Base-by-base conservation (phyloP, 768 basidiomycete species). In the Pleurotus djamor region DNA sequence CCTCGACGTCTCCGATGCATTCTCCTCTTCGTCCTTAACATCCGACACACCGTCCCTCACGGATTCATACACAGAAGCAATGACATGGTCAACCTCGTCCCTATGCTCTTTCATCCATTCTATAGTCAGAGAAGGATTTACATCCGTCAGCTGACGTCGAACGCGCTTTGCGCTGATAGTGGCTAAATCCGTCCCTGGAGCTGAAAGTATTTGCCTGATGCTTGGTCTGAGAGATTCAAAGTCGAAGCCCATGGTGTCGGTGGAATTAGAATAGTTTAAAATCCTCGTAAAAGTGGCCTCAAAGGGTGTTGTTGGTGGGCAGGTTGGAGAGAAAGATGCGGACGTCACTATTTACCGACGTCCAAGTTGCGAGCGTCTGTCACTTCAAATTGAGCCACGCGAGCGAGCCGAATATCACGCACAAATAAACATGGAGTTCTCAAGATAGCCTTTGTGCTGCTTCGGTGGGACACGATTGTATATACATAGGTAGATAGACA, bases 81-180 rank as follows among this genome's bases (percentile, higher is more conserved):
- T 95, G 57, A 91, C 69, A 7, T 70, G 70, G 71, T 96, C 88
- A 58, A 96, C 82, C 17, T 82, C 85, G 14, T 74, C 70, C 67
- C 88, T 91, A 72, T 89, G 74, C 63, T 83, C 80, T 67, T 86
- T 89, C 60, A 96, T 69, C 54, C 81, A 74, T 33, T 85, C 85
- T 28, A 79, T 58, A 6, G 87, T 84, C 57, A 92, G 68, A 16
- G 79, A 72, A 7, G 82, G 70, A 71, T 85, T 79, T 61, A 75
- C 57, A 60, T 83, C 83, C 59, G 76, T 66, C 62, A 94, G 76
- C 68, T 86, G 83, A 68, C 88, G 89, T 63, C 95, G 85, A 66
- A 97, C 93, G 73, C 86, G 87, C 76, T 93, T 96, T 48, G 94
- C 94, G 69, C 87, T 91, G 72, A 94, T 91, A 48, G 88, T 89